These are phyloP conservation scores for Paecilomyces niveus DNA, from an alignment of 2,329 filamentous ascomycete species.

Conservation along the genomic window DNA sequence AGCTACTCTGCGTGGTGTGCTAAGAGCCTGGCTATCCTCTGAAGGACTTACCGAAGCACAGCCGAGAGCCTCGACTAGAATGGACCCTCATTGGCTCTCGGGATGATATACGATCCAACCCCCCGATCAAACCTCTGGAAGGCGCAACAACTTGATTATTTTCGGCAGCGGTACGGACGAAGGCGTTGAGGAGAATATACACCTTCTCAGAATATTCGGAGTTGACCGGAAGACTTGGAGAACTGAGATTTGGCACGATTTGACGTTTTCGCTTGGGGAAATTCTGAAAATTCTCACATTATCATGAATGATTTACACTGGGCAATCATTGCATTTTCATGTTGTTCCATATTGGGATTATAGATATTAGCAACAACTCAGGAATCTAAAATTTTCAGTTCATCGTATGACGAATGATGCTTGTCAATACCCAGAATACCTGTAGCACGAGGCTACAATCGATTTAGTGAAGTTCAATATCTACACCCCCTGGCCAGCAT, in stretches of 20 bases:
- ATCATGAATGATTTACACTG: not conserved
- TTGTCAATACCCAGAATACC: not conserved
- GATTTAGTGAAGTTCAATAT: not conserved
- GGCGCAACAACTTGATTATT: not conserved
- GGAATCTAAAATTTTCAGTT: not conserved
- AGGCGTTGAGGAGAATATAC: not conserved
- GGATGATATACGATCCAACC: not conserved
- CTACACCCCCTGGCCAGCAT: not conserved
- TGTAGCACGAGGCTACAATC: not conserved
- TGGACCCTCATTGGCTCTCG: not conserved
- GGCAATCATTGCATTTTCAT: not conserved
- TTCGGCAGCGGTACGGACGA: not conserved
- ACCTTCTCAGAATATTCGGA: not conserved
- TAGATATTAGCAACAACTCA: not conserved
- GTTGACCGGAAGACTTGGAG: not conserved
- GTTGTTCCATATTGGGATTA: not conserved
- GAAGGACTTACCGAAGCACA: not conserved
- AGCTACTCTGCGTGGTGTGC: slow-evolving; percentile 63
- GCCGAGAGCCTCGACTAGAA: not conserved
- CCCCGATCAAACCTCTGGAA: not conserved
- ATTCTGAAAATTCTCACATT: not conserved
- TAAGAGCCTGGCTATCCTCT: not conserved
- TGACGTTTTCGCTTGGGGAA: not conserved
- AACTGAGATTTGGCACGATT: not conserved
- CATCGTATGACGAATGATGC: not conserved